Conservation (phyloP, 192 early-diverging fungal species). For the Nowakowskiella sp. region DNA sequence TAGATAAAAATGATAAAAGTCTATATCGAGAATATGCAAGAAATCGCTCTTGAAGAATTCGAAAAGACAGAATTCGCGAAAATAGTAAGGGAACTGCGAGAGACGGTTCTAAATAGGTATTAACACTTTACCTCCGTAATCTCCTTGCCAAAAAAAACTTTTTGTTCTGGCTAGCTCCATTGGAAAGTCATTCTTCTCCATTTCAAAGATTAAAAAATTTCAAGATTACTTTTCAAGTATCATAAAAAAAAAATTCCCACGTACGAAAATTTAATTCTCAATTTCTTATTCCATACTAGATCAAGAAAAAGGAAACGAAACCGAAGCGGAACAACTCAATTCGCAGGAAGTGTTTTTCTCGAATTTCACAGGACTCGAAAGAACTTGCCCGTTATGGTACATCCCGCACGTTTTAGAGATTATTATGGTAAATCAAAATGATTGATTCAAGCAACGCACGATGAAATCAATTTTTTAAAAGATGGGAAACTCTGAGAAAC, state of each 20-base stretch:
- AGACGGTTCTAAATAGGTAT: slow-evolving; percentile 4
- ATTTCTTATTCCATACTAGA: neutral
- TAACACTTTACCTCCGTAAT: neutral
- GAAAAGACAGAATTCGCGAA: slow-evolving; percentile 41
- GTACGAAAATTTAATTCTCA: slow-evolving; percentile 5
- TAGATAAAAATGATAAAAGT: slow-evolving; percentile 34
- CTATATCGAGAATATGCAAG: slow-evolving; percentile 38
- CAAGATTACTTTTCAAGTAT: slow-evolving; percentile 32
- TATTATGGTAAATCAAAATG: slow-evolving; percentile 17
- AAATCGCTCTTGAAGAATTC: slow-evolving; percentile 37
- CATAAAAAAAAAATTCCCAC: neutral
- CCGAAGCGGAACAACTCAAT: slow-evolving; percentile 29
- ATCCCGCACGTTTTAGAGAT: slow-evolving; percentile 44
- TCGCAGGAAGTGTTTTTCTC: slow-evolving; percentile 29
- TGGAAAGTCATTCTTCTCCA: slow-evolving; percentile 31
- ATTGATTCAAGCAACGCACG: neutral
- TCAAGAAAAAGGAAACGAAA: slow-evolving; percentile 20
- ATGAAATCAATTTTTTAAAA: neutral
- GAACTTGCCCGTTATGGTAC: slow-evolving; percentile 41
- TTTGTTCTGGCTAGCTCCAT: slow-evolving; percentile 8
- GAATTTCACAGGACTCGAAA: slow-evolving; percentile 13
- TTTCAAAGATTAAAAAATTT: slow-evolving; percentile 25
- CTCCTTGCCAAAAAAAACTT: neutral
- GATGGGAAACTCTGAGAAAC: neutral
- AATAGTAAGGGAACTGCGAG: slow-evolving; percentile 26